These are phyloP conservation scores for Ceratobasidium sp. DNA, from an alignment of 1,284 basidiomycete species.

Conservation along the genomic window DNA sequence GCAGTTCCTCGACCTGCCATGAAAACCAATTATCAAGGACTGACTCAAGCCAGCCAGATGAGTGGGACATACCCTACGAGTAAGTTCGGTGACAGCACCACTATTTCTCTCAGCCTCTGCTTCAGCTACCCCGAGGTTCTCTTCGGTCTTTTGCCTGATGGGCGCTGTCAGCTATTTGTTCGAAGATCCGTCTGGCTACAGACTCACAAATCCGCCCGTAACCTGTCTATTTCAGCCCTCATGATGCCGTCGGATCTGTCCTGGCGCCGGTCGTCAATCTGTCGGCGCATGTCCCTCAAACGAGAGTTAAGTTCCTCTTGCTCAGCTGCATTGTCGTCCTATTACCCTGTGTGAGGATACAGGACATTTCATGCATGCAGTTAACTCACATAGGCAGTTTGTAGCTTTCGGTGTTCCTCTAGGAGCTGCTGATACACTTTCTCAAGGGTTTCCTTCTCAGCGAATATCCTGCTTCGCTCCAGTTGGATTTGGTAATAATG, in stretches of 20 bases:
- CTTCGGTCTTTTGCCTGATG: conserved; percentile 85
- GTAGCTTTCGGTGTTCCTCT: conserved; percentile 77
- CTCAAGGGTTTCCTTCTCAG: conserved; percentile 81
- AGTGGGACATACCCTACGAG: conserved; percentile 58
- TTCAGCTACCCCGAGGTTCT: conserved; percentile 81
- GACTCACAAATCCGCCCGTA: conserved; percentile 80
- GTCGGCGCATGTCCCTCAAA: conserved; percentile 63
- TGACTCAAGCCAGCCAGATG: not conserved
- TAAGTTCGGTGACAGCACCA: conserved; percentile 71
- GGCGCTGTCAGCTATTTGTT: not conserved
- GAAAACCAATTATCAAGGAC: not conserved
- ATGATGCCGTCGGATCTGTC: conserved; percentile 74
- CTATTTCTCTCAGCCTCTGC: conserved; percentile 81
- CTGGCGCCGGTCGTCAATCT: conserved; percentile 64
- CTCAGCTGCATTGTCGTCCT: conserved; percentile 71
- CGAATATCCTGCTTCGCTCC: conserved; percentile 73
- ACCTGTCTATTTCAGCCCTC: conserved; percentile 78
- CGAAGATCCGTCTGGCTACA: not conserved
- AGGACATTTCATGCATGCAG: not conserved
- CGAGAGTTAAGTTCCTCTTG: conserved; percentile 72
- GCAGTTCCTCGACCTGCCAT: conserved; percentile 75
- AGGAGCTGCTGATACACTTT: conserved; percentile 76
- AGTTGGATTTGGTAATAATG: conserved; percentile 85
- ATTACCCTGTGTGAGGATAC: conserved; percentile 29
- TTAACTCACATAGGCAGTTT: conserved; percentile 60